phyloP scores from a whole-genome alignment of 768 basidiomycete species.

The Clitopilus hobsonii region DNA sequence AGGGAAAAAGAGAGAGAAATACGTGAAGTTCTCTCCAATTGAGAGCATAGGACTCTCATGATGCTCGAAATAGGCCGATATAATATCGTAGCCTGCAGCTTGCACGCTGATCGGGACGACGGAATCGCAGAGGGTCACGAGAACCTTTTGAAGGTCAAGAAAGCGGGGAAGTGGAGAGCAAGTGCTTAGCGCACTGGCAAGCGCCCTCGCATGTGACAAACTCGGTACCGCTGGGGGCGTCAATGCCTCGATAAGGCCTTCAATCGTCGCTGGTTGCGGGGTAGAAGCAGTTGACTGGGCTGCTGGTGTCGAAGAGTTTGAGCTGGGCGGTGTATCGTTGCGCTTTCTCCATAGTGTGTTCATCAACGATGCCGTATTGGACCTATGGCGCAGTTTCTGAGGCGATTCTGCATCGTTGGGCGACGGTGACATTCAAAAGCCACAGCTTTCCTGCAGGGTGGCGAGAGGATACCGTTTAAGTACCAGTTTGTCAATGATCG shows the following conservation, averaged over 20 bases:
- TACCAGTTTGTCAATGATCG: no score
- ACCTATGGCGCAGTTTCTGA: conserved; percentile 22
- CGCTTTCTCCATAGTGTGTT: conserved; percentile 21
- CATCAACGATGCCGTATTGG: conserved; percentile 28
- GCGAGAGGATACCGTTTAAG: no score
- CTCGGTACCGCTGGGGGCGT: conserved; percentile 64
- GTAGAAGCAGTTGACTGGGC: conserved; percentile 15
- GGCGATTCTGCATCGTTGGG: conserved; percentile 21
- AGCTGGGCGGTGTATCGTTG: conserved; percentile 11
- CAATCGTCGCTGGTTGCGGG: conserved; percentile 27
- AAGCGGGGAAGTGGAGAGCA: conserved; percentile 53
- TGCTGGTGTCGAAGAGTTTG: neutral
- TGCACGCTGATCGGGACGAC: conserved; percentile 55
- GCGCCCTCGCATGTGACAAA: conserved; percentile 52
- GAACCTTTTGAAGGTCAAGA: conserved; percentile 51
- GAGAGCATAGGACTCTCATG: conserved; percentile 38
- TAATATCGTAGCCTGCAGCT: conserved; percentile 66
- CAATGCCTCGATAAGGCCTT: conserved; percentile 38
- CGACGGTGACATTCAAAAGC: conserved; percentile 22
- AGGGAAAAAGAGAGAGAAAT: conserved; percentile 59
- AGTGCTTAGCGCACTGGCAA: conserved; percentile 46
- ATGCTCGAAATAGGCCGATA: conserved; percentile 67
- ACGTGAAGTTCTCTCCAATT: conserved; percentile 57
- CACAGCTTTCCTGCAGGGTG: neutral
- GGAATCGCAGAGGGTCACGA: conserved; percentile 52